A percentile compares a stretch with the other conserved stretches of the same genome.
Evolutionary conservation across 768 basidiomycete species (phyloP).

Genomic region (Sporobolomyces roseus): DNA sequence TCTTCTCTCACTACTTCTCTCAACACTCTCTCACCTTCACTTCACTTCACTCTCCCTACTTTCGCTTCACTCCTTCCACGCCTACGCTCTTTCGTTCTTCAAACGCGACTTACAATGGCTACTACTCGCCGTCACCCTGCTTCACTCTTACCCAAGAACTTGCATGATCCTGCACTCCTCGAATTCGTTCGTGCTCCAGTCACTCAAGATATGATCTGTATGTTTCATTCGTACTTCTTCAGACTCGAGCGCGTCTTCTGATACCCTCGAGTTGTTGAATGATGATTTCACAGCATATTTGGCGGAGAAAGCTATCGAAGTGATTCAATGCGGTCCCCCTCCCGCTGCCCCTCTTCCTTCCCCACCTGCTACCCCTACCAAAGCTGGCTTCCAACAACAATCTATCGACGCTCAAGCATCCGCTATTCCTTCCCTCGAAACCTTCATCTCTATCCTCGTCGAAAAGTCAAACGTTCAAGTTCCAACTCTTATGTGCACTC

Average conservation of each 20-base stretch:
- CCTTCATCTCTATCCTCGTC: slow-evolving; percentile 80
- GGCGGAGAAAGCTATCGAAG: slow-evolving; percentile 70
- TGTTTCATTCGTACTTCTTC: slow-evolving; percentile 30
- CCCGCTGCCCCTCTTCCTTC: slow-evolving; percentile 56
- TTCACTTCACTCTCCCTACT: background rate
- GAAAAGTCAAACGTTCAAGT: slow-evolving; percentile 82
- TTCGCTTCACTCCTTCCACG: background rate
- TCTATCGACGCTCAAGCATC: slow-evolving; percentile 20
- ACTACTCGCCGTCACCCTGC: slow-evolving; percentile 56
- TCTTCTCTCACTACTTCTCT: background rate
- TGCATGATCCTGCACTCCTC: slow-evolving; percentile 78
- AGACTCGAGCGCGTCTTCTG: background rate
- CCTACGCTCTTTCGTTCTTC: background rate
- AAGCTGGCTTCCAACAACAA: slow-evolving; percentile 49
- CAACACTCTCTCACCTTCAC: too few species aligned
- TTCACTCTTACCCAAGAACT: slow-evolving; percentile 70
- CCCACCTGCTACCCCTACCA: slow-evolving; percentile 65
- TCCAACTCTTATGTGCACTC: slow-evolving; percentile 80
- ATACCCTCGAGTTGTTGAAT: background rate
- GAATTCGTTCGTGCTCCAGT: slow-evolving; percentile 73
- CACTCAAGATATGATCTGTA: slow-evolving; percentile 74
- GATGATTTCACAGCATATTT: slow-evolving; percentile 57
- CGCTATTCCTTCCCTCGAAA: slow-evolving; percentile 65
- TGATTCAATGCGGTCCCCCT: slow-evolving; percentile 58
- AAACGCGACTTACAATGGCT: slow-evolving; percentile 4